Base-by-base conservation (phyloP, 164 flowering plant genomes). In the Nelumbo lutea region DNA sequence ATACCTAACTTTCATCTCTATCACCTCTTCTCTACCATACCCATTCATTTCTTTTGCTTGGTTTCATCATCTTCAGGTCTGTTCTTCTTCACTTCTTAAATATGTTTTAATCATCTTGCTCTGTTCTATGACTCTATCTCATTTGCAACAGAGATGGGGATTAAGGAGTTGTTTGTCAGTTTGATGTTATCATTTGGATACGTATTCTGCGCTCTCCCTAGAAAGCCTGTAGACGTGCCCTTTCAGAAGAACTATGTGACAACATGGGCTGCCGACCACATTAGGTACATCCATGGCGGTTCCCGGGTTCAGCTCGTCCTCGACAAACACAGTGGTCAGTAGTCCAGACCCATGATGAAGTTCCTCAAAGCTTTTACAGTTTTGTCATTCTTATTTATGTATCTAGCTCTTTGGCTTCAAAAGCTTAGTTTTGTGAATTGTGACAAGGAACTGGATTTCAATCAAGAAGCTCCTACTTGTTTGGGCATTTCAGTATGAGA, bases 381-480 rank as follows among this genome's bases (percentile, higher is more conserved):
- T 61, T 39, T 38, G 14, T 46, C 15, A 38, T 11, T 65, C 5
- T 38, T 13, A 27, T 62, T 8, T 65, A 6, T 3, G 10, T 50
- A 6, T 14, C 11, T 42, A 27, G 27, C 27, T 27, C 27, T 27
- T 15, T 64, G 10, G 47, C 41, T 45, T 61, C 9, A 47, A 3
- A 13, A 4, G 39, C 39, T 9, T 47, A 13, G 6, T 15, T 42
- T 62, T 13, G 14, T 51, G 46, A 8, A 10, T 5, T 13, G 39
- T 66, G 44, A 60, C 27, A 27, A 85, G 96, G 91, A 43, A 84
- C 96, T 65, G 97, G 95, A 1, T 89, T 90, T 69, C 89, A 87
- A 47, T 89, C 92, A 11, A 86, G 78, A 67, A 83, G 82, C 0
- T 70, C 83, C 3, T 89, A 87, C 73, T 70, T 90, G 74, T 90